Evolutionary conservation across 2,329 filamentous ascomycete genomes (phyloP), one percentile per base, ranked within the genome.

Genomic region (Talaromyces atroroseus): DNA sequence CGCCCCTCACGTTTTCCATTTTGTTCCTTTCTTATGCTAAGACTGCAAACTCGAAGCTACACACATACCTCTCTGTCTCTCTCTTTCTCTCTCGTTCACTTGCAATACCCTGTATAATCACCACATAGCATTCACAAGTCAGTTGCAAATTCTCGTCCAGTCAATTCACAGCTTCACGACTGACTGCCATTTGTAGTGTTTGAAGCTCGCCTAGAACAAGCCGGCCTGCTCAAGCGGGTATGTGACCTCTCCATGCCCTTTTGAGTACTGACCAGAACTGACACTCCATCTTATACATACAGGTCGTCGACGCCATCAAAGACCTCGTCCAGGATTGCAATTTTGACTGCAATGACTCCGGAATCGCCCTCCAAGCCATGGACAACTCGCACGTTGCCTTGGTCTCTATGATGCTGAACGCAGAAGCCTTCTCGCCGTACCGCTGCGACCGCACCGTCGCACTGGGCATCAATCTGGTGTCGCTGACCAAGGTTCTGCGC

Each of bases 301-400:
- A 96, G 91, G 90, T 97, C 62, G 92, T 99, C 69, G 95, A 99
- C 74, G 90, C 95, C 67, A 96, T 99, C 86, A 97, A 96, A 78
- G 94, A 99, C 70, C 86, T 99, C 52, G 94, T 99, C 54, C 94
- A 97, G 77, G 94, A 99, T 79, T 99, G 94, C 86, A 99, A 99
- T 80, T 99, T 99, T 79, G 94, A 99, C 82, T 99, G 95, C 88
- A 99, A 97, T 88, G 95, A 99, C 82, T 92, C 90, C 55, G 94
- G 94, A 61, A 94, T 99, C 70, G 92, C 92, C 52, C 89, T 99
- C 56, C 94, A 99, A 78, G 94, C 94, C 70, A 99, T 99, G 95
- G 94, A 99, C 82, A 99, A 97, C 84, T 97, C 92, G 51, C 94
- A 99, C 78, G 94, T 99, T 67, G 94, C 94, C 61, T 89, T 99